Base-by-base conservation (phyloP, 2,329 filamentous ascomycete genomes). In the Phyllosticta paracitricarpa region DNA sequence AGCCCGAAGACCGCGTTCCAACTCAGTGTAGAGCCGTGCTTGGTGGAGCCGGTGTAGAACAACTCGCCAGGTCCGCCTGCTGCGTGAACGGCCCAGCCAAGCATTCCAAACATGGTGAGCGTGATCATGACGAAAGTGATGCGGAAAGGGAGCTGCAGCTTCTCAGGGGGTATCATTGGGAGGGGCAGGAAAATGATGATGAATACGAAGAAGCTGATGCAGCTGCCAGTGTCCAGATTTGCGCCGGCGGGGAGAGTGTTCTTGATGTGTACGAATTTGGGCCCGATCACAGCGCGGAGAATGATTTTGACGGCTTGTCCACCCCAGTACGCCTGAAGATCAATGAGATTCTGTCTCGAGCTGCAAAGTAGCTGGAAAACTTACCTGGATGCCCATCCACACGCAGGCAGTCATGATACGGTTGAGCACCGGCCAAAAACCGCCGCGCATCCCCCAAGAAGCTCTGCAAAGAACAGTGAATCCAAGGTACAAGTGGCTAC, bases 1-100 rank as follows among this genome's bases (percentile, higher is more conserved):
- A 79, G 74, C 0, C 76, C 75, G n/a, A 73, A 72, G 72, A 78
- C 76, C 58, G 78, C 75, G 9, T 78, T 68, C 77, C 77, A 79
- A 1, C 74, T 78, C 65, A 3, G 65, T 61, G 54, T 75, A 67
- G 19, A 71, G 73, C 28, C 70, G 67, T 22, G 68, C 69, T 66
- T 79, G 76, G 5, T 81, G 69, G 67, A 24, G 67, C 2, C 48
- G 7, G 59, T 54, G 55, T 61, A 30, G 51, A 78, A 78, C 4
- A 77, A 75, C 1, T 77, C 78, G 55, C 59, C 55, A 17, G 59
- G 40, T 0, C 72, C 71, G 1, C 77, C 77, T 1, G 73, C 73
- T 3, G 73, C 48, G 51, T 51, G 66, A 3, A 80, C 66, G 1
- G 77, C 73, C 79, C 79, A 81, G 52, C 77, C 77, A 70, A 81